A percentile compares a stretch with the other conserved stretches of the same genome.
Conservation (phyloP, 352 stramenopile genomes). For the Elongisporangium anandrum region DNA sequence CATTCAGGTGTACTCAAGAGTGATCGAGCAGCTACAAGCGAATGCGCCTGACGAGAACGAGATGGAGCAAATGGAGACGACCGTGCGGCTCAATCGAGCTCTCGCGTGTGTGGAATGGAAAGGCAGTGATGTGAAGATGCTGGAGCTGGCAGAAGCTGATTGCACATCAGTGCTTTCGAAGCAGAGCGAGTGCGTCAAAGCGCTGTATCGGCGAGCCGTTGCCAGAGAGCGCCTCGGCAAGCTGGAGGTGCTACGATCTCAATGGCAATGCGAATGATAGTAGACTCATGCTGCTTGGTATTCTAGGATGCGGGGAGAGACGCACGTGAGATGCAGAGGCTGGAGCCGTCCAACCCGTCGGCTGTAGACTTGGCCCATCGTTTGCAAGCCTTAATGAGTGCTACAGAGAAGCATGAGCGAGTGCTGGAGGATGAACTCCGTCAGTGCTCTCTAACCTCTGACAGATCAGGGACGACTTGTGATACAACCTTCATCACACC, state of each 20-base stretch:
- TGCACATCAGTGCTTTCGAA: conserved; percentile 62
- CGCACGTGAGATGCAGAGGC: conserved; percentile 12
- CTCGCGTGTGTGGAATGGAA: conserved; percentile 43
- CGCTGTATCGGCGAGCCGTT: conserved; percentile 82
- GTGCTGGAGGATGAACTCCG: background rate
- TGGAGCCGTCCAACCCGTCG: conserved; percentile 43
- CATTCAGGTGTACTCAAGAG: conserved; percentile 37
- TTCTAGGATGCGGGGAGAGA: conserved; percentile 32
- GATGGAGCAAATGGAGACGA: conserved; percentile 26
- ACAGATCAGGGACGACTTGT: background rate
- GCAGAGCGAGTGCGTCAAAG: conserved; percentile 85
- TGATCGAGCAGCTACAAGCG: conserved; percentile 16
- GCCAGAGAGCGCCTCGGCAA: conserved; percentile 70
- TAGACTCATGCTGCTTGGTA: background rate
- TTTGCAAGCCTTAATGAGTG: background rate
- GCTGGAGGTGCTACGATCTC: conserved; percentile 20
- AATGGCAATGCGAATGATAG: no score
- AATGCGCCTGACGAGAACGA: conserved; percentile 1
- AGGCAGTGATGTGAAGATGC: conserved; percentile 8
- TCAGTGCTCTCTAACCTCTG: conserved; percentile 1
- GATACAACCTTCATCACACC: background rate
- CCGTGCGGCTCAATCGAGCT: conserved; percentile 64
- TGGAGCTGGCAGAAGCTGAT: conserved; percentile 54
- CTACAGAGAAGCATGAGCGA: background rate
- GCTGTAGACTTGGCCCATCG: conserved; percentile 2